These are phyloP conservation scores for Polyplosphaeria fusca DNA, from an alignment of 495 filamentous ascomycete genomes.

Conservation along the genomic window DNA sequence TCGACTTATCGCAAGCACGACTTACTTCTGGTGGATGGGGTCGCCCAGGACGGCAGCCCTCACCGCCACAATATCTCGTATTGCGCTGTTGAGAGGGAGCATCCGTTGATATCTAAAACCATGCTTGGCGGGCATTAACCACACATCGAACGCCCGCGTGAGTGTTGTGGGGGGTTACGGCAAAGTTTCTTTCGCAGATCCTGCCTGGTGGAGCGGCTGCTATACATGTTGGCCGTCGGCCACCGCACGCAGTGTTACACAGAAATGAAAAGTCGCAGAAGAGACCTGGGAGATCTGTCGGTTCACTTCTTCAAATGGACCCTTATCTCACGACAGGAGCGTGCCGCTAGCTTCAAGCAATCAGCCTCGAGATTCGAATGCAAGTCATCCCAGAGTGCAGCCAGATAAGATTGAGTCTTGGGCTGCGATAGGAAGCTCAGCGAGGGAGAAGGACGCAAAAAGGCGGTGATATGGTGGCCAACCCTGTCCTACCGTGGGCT, in stretches of 20 bases:
- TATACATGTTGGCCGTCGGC: conserved; percentile 15
- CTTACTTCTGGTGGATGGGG: too few relatives aligned
- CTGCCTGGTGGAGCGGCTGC: neutral
- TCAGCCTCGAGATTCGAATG: conserved; percentile 13
- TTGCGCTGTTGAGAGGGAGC: too few relatives aligned
- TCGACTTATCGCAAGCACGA: too few relatives aligned
- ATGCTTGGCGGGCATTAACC: too few relatives aligned
- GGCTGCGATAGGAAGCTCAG: conserved; percentile 32
- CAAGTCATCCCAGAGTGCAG: conserved; percentile 24
- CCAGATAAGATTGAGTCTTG: conserved; percentile 25
- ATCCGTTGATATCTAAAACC: too few relatives aligned
- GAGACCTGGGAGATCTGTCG: neutral
- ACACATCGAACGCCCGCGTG: neutral
- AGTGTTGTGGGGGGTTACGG: neutral
- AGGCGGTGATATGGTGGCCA: conserved; percentile 20
- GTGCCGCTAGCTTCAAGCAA: conserved; percentile 12
- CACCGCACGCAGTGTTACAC: conserved; percentile 15
- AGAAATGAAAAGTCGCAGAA: neutral
- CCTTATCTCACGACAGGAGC: conserved; percentile 19
- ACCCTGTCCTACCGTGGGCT: conserved; percentile 24
- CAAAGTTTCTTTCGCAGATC: neutral
- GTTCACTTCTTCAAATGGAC: too few relatives aligned
- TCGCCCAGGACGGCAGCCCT: too few relatives aligned
- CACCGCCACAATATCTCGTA: too few relatives aligned
- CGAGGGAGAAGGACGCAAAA: neutral